phyloP scores from a whole-genome alignment of 805 yeast genomes.

The Ogataea haglerorum region DNA sequence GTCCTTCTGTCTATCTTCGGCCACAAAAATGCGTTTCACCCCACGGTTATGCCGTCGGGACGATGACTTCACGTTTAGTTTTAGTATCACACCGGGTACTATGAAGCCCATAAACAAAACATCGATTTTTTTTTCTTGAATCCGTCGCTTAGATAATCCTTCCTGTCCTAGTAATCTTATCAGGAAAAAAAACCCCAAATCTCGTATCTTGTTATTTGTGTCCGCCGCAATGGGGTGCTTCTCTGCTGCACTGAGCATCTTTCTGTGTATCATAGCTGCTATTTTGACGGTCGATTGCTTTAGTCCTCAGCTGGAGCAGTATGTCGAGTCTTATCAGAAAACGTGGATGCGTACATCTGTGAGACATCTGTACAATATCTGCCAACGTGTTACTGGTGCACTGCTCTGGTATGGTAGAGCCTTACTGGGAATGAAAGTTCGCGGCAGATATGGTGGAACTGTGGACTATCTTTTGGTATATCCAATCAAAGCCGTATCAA shows the following conservation, averaged over 20 bases:
- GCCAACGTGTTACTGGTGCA: constrained; percentile 4
- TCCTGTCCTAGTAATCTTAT: not conserved
- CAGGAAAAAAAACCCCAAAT: not conserved
- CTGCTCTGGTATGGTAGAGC: not conserved
- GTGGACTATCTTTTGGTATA: constrained; percentile 27
- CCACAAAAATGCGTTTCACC: constrained; percentile 8
- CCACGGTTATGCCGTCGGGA: constrained; percentile 6
- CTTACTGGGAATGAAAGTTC: not conserved
- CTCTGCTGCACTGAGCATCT: not conserved
- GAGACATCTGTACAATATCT: constrained; percentile 13
- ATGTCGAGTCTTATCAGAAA: constrained; percentile 11
- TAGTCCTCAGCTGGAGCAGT: constrained; percentile 6
- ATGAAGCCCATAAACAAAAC: constrained; percentile 11
- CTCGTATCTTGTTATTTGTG: not conserved
- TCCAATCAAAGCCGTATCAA: constrained; percentile 30
- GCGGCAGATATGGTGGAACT: constrained; percentile 24
- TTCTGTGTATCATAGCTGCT: not conserved
- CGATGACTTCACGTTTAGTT: constrained; percentile 4
- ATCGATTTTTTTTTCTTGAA: not conserved
- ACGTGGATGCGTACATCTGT: constrained; percentile 7
- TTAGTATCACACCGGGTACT: constrained; percentile 11
- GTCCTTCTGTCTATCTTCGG: constrained; percentile 1
- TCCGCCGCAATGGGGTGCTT: not conserved
- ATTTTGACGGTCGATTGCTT: constrained; percentile 3
- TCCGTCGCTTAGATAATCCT: not conserved